These are phyloP conservation scores for Arthromyces matolae DNA, from an alignment of 768 basidiomycete genomes.

Conservation along the genomic window DNA sequence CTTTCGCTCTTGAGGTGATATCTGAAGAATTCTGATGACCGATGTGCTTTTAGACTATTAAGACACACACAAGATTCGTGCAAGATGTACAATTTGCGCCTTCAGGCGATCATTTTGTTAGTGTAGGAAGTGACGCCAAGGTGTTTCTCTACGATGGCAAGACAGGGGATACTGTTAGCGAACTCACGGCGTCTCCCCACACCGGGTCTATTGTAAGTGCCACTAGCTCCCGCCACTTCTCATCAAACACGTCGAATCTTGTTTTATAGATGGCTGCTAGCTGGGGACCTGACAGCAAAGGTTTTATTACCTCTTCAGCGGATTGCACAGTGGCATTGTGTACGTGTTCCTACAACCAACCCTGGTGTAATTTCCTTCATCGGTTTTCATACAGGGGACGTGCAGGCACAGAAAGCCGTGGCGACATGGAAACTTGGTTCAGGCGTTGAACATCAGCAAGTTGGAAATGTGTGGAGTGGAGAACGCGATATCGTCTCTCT, in stretches of 20 bases:
- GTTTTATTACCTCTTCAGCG: constrained; percentile 76
- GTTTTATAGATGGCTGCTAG: constrained; percentile 58
- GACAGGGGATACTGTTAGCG: constrained; percentile 72
- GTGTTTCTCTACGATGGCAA: constrained; percentile 89
- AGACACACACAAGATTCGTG: constrained; percentile 87
- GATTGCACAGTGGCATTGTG: constrained; percentile 89
- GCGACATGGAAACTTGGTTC: constrained; percentile 71
- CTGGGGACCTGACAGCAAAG: constrained; percentile 78
- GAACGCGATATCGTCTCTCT: constrained; percentile 73
- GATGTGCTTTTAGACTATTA: constrained; percentile 54
- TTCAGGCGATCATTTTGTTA: constrained; percentile 79
- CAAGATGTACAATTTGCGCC: constrained; percentile 85
- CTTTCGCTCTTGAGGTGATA: not conserved
- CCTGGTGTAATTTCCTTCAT: not conserved
- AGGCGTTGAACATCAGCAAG: constrained; percentile 78
- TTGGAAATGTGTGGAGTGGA: constrained; percentile 83
- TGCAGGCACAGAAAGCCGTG: constrained; percentile 61
- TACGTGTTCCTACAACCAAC: constrained; percentile 29
- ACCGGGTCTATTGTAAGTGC: constrained; percentile 74
- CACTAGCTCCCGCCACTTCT: too few species aligned
- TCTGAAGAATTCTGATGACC: not conserved
- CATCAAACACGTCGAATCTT: too few species aligned
- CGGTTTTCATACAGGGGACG: constrained; percentile 67
- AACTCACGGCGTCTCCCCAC: constrained; percentile 66
- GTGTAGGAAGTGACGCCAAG: constrained; percentile 86